Evolutionary conservation across 1,284 basidiomycete species (phyloP).

Genomic region (Entoloma clypeatum): DNA sequence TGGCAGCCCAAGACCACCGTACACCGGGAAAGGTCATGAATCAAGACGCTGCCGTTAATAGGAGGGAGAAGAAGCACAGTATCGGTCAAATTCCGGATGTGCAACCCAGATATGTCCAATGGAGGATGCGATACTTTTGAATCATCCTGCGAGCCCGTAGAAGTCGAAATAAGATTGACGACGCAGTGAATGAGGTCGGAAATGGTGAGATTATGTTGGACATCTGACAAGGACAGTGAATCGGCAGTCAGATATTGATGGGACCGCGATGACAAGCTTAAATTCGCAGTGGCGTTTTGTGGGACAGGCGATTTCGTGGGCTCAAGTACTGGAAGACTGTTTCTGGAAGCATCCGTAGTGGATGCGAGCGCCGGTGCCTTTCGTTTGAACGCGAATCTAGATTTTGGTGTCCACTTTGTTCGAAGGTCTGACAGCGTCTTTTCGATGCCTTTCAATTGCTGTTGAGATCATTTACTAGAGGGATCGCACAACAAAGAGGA

Average conservation of each 20-base stretch:
- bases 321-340: slow-evolving; percentile 2
- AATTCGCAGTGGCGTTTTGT: slow-evolving; percentile 24
- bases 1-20: slow-evolving; percentile 69
- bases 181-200: slow-evolving; percentile 60
- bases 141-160: slow-evolving; percentile 3
- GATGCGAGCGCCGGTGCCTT: slow-evolving; percentile 31
- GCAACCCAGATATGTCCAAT: slow-evolving; percentile 53
- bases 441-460: slow-evolving; percentile 64
- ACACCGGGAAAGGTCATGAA: slow-evolving; percentile 59
- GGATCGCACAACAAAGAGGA: slow-evolving; percentile 2
- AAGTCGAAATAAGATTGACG: slow-evolving; percentile 53
- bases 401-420: slow-evolving; percentile 41
- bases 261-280: slow-evolving; percentile 40
- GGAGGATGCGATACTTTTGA: slow-evolving; percentile 14
- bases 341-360: slow-evolving; percentile 13
- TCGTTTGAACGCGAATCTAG: slow-evolving; percentile 72
- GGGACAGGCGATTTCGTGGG: slow-evolving; percentile 13
- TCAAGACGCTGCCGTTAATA: slow-evolving; percentile 65
- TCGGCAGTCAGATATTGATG: slow-evolving; percentile 37
- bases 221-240: slow-evolving; percentile 27
- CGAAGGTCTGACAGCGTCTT: slow-evolving; percentile 48
- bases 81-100: slow-evolving; percentile 51
- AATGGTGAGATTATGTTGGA: slow-evolving; percentile 51
- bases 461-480: neutral
- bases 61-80: slow-evolving; percentile 61